Evolutionary conservation across 1,284 basidiomycete species (phyloP).

Genomic region (Ganoderma boninense): DNA sequence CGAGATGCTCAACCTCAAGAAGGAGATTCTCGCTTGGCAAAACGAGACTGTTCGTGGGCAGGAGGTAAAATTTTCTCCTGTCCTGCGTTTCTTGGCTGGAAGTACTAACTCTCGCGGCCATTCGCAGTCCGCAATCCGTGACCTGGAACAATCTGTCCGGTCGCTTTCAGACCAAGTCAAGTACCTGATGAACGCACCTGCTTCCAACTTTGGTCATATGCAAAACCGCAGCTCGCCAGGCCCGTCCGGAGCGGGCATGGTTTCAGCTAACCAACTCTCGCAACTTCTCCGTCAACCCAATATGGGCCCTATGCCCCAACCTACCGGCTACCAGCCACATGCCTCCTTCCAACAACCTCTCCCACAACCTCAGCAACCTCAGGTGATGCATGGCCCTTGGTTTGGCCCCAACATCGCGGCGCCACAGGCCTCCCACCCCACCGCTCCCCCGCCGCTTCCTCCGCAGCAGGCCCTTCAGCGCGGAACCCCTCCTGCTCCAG

Average conservation of each 20-base stretch:
- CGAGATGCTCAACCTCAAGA: constrained; percentile 78
- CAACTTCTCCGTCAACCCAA: constrained; percentile 40
- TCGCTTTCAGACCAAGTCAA: constrained; percentile 81
- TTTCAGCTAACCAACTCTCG: constrained; percentile 29
- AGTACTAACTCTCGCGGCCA: not conserved
- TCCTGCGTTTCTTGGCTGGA: not conserved
- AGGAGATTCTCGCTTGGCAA: constrained; percentile 81
- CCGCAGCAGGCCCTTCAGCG: constrained; percentile 41
- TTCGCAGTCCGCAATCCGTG: constrained; percentile 70
- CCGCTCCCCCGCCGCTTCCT: constrained; percentile 73
- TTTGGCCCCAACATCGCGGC: constrained; percentile 67
- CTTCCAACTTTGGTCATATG: constrained; percentile 44
- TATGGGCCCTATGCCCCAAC: constrained; percentile 34
- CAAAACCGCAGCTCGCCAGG: constrained; percentile 55
- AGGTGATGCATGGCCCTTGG: constrained; percentile 60
- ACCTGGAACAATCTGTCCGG: constrained; percentile 79
- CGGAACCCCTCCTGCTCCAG: constrained; percentile 56
- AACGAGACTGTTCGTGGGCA: constrained; percentile 76
- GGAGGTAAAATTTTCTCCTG: constrained; percentile 60
- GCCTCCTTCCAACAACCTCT: constrained; percentile 37
- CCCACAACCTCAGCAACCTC: constrained; percentile 38
- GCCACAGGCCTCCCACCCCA: constrained; percentile 78
- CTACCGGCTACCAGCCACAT: constrained; percentile 34
- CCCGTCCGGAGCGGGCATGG: constrained; percentile 32
- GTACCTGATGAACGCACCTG: constrained; percentile 61